A percentile compares a stretch with the other conserved stretches of the same genome.
Conservation (phyloP, 2,329 filamentous ascomycete genomes). For the Tympanopsis confertula region DNA sequence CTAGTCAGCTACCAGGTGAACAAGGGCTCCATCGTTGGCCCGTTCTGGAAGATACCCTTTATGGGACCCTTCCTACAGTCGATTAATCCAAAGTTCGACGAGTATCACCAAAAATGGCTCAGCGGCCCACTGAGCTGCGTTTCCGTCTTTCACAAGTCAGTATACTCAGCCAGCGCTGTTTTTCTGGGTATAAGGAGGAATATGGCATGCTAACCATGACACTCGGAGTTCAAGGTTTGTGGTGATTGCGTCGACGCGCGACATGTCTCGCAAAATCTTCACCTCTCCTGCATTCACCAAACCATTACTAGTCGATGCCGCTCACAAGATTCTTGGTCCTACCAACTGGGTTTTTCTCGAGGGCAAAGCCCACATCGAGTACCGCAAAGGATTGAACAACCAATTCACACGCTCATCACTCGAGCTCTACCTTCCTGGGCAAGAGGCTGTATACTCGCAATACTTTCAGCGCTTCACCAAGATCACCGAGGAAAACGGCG, state of each 20-base stretch:
- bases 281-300: constrained; percentile 88
- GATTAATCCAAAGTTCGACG: constrained; percentile 78
- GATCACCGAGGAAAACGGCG: constrained; percentile 59
- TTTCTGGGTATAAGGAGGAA: constrained; percentile 1
- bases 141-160: constrained; percentile 97
- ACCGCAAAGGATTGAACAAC: constrained; percentile 89
- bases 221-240: constrained; percentile 82
- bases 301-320: constrained; percentile 89
- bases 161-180: background rate
- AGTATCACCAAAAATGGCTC: constrained; percentile 86
- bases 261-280: constrained; percentile 93
- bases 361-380: constrained; percentile 88
- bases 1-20: constrained; percentile 63
- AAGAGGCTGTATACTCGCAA: constrained; percentile 80
- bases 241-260: constrained; percentile 86
- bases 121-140: constrained; percentile 91
- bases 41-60: constrained; percentile 67
- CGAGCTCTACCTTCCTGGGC: constrained; percentile 76
- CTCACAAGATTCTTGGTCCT: constrained; percentile 80
- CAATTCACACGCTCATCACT: constrained; percentile 88
- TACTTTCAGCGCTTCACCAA: constrained; percentile 75
- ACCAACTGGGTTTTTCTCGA: constrained; percentile 97
- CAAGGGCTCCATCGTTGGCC: constrained; percentile 68
- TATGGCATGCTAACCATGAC: background rate
- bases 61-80: constrained; percentile 95